phyloP scores from a whole-genome alignment of 202 grass and related monocot species.

The Brachypodium distachyon region DNA sequence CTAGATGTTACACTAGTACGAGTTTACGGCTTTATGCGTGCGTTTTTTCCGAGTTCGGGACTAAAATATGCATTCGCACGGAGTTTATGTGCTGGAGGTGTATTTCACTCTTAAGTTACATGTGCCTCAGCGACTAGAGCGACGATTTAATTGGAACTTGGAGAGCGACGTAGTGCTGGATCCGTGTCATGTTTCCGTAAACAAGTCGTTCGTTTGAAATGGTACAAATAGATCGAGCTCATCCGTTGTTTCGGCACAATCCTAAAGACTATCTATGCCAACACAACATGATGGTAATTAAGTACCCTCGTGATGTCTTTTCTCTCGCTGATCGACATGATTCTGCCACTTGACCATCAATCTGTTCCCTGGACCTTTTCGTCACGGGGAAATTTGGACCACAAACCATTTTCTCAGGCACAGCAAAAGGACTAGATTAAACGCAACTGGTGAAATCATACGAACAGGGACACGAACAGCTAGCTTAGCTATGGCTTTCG shows the following conservation, averaged over 20 bases:
- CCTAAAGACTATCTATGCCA: not conserved
- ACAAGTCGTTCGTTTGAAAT: not conserved
- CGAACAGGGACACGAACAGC: slow-evolving; percentile 6
- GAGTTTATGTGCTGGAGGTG: no score
- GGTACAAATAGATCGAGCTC: not conserved
- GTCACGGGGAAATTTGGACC: slow-evolving; percentile 19
- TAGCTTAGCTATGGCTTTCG: slow-evolving; percentile 12
- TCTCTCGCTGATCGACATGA: slow-evolving; percentile 2
- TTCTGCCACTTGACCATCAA: slow-evolving; percentile 16
- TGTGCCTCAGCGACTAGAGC: not conserved
- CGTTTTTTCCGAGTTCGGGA: no score
- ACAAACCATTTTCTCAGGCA: slow-evolving; percentile 26
- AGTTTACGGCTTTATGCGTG: no score
- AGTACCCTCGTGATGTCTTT: slow-evolving; percentile 27
- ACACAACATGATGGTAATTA: slow-evolving; percentile 28
- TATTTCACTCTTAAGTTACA: no score
- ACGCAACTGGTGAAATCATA: slow-evolving; percentile 29
- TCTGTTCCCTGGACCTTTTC: slow-evolving; percentile 28
- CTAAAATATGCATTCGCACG: no score
- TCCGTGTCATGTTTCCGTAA: not conserved
- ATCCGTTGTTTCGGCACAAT: not conserved
- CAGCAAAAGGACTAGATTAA: not conserved
- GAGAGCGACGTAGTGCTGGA: not conserved
- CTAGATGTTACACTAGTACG: no score
- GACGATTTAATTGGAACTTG: not conserved